These are phyloP conservation scores for Telfairia occidentalis DNA, from an alignment of 331 rosid genomes.

Conservation along the genomic window DNA sequence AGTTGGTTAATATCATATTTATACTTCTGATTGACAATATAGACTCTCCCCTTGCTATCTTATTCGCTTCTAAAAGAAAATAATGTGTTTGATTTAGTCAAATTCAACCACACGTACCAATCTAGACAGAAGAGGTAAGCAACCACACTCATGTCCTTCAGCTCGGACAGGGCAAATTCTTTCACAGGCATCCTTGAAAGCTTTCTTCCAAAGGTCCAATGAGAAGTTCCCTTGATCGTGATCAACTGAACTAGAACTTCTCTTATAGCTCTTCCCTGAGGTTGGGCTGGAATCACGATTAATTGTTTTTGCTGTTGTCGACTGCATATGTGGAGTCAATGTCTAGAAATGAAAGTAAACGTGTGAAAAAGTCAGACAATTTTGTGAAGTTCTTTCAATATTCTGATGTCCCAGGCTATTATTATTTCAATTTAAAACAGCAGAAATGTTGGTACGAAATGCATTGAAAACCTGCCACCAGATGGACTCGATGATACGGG, in stretches of 20 bases:
- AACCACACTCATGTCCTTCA: constrained; percentile 96
- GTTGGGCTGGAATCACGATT: constrained; percentile 25
- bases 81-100: not conserved
- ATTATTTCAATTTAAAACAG: not conserved
- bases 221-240: constrained; percentile 61
- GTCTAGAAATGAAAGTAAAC: constrained; percentile 37
- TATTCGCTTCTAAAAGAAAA: not conserved
- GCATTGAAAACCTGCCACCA: constrained; percentile 89
- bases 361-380: constrained; percentile 16
- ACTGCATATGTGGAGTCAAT: constrained; percentile 89
- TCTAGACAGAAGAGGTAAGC: constrained; percentile 73
- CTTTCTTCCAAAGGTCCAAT: constrained; percentile 80
- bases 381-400: not conserved
- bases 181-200: constrained; percentile 74
- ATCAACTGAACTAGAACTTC: constrained; percentile 38
- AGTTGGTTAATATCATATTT: not conserved
- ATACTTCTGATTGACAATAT: not conserved
- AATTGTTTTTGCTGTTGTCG: constrained; percentile 30
- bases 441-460: constrained; percentile 5
- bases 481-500: constrained; percentile 82
- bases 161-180: constrained; percentile 91
- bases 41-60: not conserved
- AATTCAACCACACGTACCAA: constrained; percentile 34
- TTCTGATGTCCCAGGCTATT: not conserved
- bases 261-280: constrained; percentile 30